Evolutionary conservation across 108 stramenopile species (phyloP).

Genomic region (Nannochloropsis gaditana): DNA sequence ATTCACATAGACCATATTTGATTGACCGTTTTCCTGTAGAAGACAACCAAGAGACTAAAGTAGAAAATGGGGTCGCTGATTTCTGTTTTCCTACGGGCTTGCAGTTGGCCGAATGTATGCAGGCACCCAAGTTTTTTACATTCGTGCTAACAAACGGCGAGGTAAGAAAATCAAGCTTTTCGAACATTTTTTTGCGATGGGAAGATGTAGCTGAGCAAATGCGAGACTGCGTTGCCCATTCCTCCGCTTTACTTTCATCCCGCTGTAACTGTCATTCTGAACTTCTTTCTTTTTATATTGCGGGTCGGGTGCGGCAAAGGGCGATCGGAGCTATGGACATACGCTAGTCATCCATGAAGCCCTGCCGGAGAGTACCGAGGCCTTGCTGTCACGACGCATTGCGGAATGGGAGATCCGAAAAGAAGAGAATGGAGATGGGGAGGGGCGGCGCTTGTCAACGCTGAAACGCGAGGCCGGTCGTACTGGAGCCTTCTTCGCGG

Average conservation of each 20-base stretch:
- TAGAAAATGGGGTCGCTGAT: slow-evolving; percentile 13
- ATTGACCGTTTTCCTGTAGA: neutral
- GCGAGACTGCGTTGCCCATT: no score
- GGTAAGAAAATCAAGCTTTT: neutral
- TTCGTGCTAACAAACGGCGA: neutral
- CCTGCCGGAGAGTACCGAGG: slow-evolving; percentile 7
- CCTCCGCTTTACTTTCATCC: no score
- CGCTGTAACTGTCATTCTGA: no score
- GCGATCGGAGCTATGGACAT: neutral
- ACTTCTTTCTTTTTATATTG: no score
- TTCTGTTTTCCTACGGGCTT: slow-evolving; percentile 20
- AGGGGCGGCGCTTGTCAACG: neutral
- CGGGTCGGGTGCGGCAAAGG: no score
- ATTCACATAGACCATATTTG: neutral
- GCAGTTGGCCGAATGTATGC: neutral
- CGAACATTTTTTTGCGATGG: no score
- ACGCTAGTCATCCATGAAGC: slow-evolving; percentile 3
- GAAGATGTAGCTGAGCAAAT: no score
- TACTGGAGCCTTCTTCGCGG: neutral
- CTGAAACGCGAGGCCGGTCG: neutral
- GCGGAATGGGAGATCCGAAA: neutral
- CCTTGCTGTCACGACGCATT: neutral
- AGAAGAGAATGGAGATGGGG: neutral
- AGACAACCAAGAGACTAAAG: neutral
- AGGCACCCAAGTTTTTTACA: neutral